These are phyloP conservation scores for Iris macrosiphon DNA, from an alignment of 106 monocot genomes.

Conservation along the genomic window DNA sequence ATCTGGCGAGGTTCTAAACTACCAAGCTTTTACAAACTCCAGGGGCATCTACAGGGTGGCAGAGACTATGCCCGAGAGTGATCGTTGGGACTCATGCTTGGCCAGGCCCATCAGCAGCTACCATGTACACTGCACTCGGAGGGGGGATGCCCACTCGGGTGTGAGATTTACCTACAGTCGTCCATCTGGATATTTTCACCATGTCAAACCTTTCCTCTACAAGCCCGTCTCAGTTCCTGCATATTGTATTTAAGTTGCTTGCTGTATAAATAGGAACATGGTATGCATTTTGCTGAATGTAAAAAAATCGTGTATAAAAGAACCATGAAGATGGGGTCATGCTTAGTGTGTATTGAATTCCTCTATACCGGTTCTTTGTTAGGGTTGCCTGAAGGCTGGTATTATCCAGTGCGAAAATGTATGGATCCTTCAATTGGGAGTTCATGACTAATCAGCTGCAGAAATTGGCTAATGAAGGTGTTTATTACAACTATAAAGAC, in stretches of 20 bases:
- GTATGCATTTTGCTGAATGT: too few species aligned
- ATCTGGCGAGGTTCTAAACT: slow-evolving; percentile 82
- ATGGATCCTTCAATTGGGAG: too few species aligned
- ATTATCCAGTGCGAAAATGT: too few species aligned
- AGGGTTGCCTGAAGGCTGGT: too few species aligned
- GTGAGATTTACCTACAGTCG: slow-evolving; percentile 44
- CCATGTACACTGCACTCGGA: slow-evolving; percentile 30
- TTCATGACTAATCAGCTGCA: too few species aligned
- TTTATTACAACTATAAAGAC: too few species aligned
- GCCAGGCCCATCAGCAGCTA: slow-evolving; percentile 51
- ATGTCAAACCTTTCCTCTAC: slow-evolving; percentile 44
- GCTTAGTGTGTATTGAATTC: too few species aligned
- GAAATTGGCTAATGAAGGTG: too few species aligned
- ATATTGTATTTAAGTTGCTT: slow-evolving; percentile 36
- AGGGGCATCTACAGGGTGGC: slow-evolving; percentile 64
- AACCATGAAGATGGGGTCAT: too few species aligned
- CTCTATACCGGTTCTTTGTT: too few species aligned
- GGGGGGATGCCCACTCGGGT: slow-evolving; percentile 38
- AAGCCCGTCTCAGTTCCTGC: slow-evolving; percentile 34
- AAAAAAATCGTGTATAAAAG: too few species aligned
- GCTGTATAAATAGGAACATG: too few species aligned
- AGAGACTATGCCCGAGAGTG: slow-evolving; percentile 85
- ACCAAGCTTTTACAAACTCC: slow-evolving; percentile 80
- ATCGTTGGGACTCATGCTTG: slow-evolving; percentile 63
- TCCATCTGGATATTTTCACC: slow-evolving; percentile 35